Conservation (phyloP, 768 basidiomycete species). For the Tulasnella sp. region DNA sequence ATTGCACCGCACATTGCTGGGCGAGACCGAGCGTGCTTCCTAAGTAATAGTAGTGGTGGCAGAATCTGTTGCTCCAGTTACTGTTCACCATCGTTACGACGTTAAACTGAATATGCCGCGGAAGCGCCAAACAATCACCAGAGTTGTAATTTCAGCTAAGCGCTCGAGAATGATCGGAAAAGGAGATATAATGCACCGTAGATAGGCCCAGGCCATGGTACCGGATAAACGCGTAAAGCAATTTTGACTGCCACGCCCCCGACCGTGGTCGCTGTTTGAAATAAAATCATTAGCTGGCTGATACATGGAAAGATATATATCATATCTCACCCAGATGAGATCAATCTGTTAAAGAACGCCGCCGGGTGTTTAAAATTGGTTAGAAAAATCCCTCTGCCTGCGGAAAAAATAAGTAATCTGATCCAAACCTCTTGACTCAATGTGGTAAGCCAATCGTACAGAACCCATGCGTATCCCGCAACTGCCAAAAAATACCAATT, state of each 20-base stretch:
- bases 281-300: not conserved
- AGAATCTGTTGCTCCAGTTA: not conserved
- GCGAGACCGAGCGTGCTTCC: too few species aligned
- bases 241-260: not conserved
- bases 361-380: not conserved
- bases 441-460: slow-evolving; percentile 20
- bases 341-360: not conserved
- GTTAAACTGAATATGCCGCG: not conserved
- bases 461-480: slow-evolving; percentile 9
- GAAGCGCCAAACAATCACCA: not conserved
- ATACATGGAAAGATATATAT: not conserved
- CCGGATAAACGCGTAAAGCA: not conserved
- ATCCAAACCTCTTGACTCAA: not conserved
- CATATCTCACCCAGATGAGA: not conserved
- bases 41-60: not conserved
- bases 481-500: not conserved
- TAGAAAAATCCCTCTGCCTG: too few species aligned
- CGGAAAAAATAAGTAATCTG: too few species aligned
- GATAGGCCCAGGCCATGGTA: not conserved
- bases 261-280: not conserved
- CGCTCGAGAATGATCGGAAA: not conserved
- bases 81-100: not conserved
- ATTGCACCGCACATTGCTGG: too few species aligned
- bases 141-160: not conserved
- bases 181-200: not conserved